Conservation (phyloP, 192 early-diverging fungal genomes). For the Coemansia sp. region DNA sequence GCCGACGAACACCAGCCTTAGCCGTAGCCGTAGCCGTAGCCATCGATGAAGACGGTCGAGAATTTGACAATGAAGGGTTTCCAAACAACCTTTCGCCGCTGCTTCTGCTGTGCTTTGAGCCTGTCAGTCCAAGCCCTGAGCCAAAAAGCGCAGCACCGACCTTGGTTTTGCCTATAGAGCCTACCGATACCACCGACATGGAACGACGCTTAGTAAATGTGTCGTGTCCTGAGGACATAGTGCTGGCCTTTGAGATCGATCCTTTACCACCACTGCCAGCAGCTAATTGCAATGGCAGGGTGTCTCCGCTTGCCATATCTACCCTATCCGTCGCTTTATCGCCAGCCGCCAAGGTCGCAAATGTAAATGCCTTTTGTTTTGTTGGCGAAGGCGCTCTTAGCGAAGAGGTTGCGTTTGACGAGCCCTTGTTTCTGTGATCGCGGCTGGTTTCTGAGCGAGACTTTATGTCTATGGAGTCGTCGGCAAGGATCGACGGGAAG, state of each 20-base stretch:
- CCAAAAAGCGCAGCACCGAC: slow-evolving; percentile 2
- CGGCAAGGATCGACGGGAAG: slow-evolving; percentile 26
- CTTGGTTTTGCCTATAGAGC: slow-evolving; percentile 12
- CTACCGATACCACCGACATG: slow-evolving; percentile 42
- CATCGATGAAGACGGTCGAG: slow-evolving; percentile 9
- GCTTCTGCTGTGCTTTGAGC: neutral
- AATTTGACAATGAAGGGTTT: neutral
- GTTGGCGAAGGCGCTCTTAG: slow-evolving; percentile 15
- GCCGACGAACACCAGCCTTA: neutral
- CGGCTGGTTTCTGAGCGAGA: slow-evolving; percentile 31
- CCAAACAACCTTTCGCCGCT: slow-evolving; percentile 9
- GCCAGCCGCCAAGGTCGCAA: neutral
- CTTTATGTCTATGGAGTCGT: slow-evolving; percentile 14
- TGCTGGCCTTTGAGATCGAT: neutral
- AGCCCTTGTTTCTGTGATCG: slow-evolving; percentile 17
- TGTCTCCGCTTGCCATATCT: neutral
- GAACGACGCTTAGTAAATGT: slow-evolving; percentile 39
- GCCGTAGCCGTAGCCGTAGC: neutral
- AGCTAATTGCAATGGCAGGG: neutral
- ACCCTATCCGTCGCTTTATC: neutral
- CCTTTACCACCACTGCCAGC: neutral
- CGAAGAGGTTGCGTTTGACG: slow-evolving; percentile 15
- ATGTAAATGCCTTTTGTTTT: slow-evolving; percentile 5
- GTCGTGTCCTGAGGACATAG: slow-evolving; percentile 4
- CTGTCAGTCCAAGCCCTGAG: neutral